A percentile compares a stretch with the other conserved stretches of the same genome.
Conservation (phyloP, 164 flowering plant species). For the Berberis thunbergii region DNA sequence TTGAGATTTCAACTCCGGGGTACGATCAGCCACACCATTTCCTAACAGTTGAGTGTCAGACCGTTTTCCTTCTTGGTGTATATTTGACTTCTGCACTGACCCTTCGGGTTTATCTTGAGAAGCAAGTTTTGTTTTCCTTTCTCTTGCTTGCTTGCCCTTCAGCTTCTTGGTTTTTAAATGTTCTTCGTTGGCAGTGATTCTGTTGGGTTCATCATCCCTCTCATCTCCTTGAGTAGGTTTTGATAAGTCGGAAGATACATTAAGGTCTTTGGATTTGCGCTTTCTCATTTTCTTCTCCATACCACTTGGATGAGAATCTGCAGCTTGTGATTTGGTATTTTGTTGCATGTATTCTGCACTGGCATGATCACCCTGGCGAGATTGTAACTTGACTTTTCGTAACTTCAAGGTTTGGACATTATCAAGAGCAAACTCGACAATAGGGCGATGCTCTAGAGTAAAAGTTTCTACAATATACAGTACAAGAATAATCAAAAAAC, state of each 20-base stretch:
- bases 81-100: constrained; percentile 11
- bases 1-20: constrained; percentile 11
- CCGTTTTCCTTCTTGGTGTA: constrained; percentile 8
- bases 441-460: constrained; percentile 75
- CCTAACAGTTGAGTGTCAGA: constrained; percentile 9
- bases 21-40: not conserved
- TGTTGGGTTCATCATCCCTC: constrained; percentile 12
- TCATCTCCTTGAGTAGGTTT: constrained; percentile 11
- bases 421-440: constrained; percentile 87
- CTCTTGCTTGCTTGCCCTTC: constrained; percentile 18
- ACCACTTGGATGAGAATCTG: constrained; percentile 11
- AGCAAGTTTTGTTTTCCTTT: constrained; percentile 7
- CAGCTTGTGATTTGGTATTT: constrained; percentile 6
- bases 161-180: constrained; percentile 27
- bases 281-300: constrained; percentile 21
- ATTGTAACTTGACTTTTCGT: constrained; percentile 33
- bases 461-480: constrained; percentile 51
- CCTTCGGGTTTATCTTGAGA: constrained; percentile 6
- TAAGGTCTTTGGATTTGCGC: constrained; percentile 22
- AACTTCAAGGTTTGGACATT: constrained; percentile 53
- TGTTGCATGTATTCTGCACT: constrained; percentile 14
- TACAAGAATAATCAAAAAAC: constrained; percentile 1
- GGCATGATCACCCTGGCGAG: constrained; percentile 21
- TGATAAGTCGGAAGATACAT: constrained; percentile 8
- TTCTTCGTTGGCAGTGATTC: constrained; percentile 6